Evolutionary conservation across 1,284 basidiomycete species (phyloP).

Genomic region (Trametes pubescens): DNA sequence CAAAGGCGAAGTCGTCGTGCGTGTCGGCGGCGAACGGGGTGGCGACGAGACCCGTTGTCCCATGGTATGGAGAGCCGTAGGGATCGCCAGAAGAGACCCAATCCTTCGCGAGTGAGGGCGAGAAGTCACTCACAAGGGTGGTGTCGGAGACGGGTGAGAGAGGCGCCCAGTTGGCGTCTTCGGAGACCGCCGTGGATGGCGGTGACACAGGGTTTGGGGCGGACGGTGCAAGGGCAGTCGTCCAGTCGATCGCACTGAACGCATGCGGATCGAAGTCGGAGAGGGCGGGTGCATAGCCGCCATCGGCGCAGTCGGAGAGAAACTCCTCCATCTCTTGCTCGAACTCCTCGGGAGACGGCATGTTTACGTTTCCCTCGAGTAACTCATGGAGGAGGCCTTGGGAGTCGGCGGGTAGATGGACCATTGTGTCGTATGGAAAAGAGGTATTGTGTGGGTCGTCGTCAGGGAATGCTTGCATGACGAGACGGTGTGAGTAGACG

Average conservation of each 20-base stretch:
- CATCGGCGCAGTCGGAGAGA: background rate
- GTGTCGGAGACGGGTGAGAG: slow-evolving; percentile 1
- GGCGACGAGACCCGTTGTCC: background rate
- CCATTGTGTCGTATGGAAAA: background rate
- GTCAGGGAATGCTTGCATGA: background rate
- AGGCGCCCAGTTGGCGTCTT: background rate
- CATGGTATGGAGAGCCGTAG: background rate
- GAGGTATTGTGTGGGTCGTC: background rate
- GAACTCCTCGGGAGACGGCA: background rate
- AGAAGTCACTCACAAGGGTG: background rate
- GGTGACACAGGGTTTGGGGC: background rate
- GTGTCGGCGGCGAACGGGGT: background rate
- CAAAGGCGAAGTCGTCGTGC: background rate
- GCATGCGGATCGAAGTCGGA: background rate
- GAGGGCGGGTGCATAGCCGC: background rate
- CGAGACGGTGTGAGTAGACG: background rate
- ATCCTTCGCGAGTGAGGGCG: background rate
- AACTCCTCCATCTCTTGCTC: slow-evolving; percentile 10
- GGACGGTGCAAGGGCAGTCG: background rate
- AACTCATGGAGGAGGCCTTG: background rate
- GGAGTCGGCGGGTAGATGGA: background rate
- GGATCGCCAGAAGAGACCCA: background rate
- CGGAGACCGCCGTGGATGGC: background rate
- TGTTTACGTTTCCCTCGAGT: background rate
- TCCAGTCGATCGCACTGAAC: background rate